Evolutionary conservation across 306 rosid species (phyloP), one percentile per base, ranked within the genome.

Genomic region (Pyrus betulifolia): DNA sequence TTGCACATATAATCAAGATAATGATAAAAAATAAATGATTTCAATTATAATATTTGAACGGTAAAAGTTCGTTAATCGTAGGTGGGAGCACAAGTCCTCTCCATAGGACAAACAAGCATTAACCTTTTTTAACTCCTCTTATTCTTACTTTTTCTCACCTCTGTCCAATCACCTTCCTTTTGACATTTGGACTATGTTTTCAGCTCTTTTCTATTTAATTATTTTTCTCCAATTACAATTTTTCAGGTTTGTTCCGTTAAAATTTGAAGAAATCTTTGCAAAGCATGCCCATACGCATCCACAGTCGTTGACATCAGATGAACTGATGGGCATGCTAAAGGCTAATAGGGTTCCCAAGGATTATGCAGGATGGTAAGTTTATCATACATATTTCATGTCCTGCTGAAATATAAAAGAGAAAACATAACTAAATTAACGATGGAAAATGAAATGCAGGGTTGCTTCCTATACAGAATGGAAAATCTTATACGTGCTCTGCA

Each of bases 231-330:
- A 13, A 59, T 23, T 8, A 18, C 13, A 14, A 75, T 31, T 64
- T 63, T 82, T 1, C 59, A 93, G 97, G 86, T 94, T 94, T 72
- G 91, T 86, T 82, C 75, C 84, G 28, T 79, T 72, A 10, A 87
- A 87, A 45, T 93, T 93, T 78, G 97, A 93, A 84, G 96, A 85
- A 69, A 85, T 93, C 23, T 93, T 93, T 78, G 10, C 1, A 35
- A 93, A 88, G 71, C 87, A 90, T 83, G 91, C 95, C 8, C 83
- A 38, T 57, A 83, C 79, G 6, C 42, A 85, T 68, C 80, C 86
- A 9, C 44, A 90, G 76, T 89, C 93, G 35, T 86, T 92, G 69
- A 90, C 97, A 27, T 75, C 88, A 1, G 84, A 90, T 13, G 98
- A 90, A 69, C 70, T 94, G 8, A 74, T 19, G 10, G 85, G 35